phyloP scores from a whole-genome alignment of 306 rosid species.

The Fragaria vesca region DNA sequence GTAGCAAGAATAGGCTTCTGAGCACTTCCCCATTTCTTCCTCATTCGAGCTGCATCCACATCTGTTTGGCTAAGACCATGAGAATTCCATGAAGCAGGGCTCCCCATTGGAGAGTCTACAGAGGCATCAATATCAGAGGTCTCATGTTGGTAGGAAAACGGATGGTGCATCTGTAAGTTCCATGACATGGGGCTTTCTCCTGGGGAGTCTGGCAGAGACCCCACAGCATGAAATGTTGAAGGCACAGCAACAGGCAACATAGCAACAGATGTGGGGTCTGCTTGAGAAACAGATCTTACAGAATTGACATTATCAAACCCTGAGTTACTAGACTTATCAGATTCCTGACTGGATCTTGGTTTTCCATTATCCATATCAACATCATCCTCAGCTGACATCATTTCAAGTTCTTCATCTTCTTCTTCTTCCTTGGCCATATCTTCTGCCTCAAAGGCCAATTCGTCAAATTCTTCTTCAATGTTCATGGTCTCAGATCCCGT shows the following conservation, averaged over 20 bases:
- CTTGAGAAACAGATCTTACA: conserved; percentile 65
- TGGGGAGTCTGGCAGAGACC: conserved; percentile 81
- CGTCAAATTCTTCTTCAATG: conserved; percentile 64
- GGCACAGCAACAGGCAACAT: conserved; percentile 57
- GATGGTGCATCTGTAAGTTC: conserved; percentile 72
- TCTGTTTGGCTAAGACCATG: conserved; percentile 76
- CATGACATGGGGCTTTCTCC: conserved; percentile 89
- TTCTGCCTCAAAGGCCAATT: conserved; percentile 59
- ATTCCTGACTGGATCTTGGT: conserved; percentile 60
- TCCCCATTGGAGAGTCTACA: conserved; percentile 87
- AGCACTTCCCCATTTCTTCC: conserved; percentile 99
- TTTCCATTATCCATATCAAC: conserved; percentile 58
- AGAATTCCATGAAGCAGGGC: conserved; percentile 95
- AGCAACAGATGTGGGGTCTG: conserved; percentile 58
- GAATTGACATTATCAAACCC: conserved; percentile 77
- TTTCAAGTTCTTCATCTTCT: conserved; percentile 49
- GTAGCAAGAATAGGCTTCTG: conserved; percentile 81
- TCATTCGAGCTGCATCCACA: conserved; percentile 85
- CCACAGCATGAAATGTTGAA: conserved; percentile 54
- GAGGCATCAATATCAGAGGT: conserved; percentile 87
- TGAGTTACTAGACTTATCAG: conserved; percentile 68
- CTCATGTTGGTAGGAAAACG: conserved; percentile 78
- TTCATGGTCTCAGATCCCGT: conserved; percentile 43
- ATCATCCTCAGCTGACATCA: conserved; percentile 45
- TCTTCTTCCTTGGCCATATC: conserved; percentile 60